Evolutionary conservation across 768 basidiomycete species (phyloP), one percentile per base, ranked within the genome.

Genomic region (Rubroboletus satanas): DNA sequence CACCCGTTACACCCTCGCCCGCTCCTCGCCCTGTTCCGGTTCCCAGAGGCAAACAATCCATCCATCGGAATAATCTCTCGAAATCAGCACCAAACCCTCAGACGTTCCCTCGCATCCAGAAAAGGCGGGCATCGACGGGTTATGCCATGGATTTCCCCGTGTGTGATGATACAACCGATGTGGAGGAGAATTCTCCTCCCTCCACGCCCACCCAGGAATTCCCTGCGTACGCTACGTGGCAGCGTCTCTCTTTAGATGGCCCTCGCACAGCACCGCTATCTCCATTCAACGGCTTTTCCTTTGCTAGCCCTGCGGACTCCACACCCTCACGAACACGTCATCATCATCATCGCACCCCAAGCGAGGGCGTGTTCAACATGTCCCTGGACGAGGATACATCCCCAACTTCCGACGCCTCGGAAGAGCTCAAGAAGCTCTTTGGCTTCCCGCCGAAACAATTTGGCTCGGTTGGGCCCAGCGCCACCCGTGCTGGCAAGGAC

Each of bases 361-460:
- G 85, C 65, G 88, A 89, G 46, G 84, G 84, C 36, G 74, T 90
- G n/a, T 90, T 89, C 69, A 69, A 76, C 66, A 83, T 90, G 80
- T 85, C 83, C 47, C 83, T 85, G 45, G 87, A 90, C 58, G 87
- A 88, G 65, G 85, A 83, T 57, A 63, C 71, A 31, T 68, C 73
- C 15, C 76, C 78, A 9, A 70, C 72, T 51, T 77, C 71, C 45
- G 74, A 77, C 37, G 56, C 71, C 10, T 70, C 74, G 18, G 73
- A 76, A 59, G 74, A 73, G 56, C 57, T 64, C 55, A 68, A 72
- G 62, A 69, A 68, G 61, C 57, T 73, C 53, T 66, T 62, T 56
- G 71, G 69, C 37, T 62, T 74, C n/a, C 59, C 65, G 35, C 62
- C 63, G 41, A 70, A 68, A 61, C 61, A 56, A 9, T 63, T 70